Base-by-base conservation (phyloP, 2,329 filamentous ascomycete genomes). In the Tolypocladium tundrense region DNA sequence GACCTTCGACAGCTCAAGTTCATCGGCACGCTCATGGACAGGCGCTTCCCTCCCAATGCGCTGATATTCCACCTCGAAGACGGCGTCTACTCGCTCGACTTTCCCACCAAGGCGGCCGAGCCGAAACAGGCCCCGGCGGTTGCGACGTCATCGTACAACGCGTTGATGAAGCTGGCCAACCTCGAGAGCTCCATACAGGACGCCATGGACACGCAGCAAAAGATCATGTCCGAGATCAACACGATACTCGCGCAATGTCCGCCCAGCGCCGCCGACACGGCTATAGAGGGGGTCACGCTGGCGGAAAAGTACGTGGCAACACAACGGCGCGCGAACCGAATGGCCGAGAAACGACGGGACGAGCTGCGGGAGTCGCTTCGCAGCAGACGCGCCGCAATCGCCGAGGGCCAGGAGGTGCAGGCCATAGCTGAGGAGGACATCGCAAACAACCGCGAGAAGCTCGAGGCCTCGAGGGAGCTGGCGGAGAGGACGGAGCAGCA, bases 171-270 rank as follows among this genome's bases (percentile, higher is more conserved):
- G 60, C 79, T 97, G 13, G 87, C 90, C 7, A 96, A 92, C 59
- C 79, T 97, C 19, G 91, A 96, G 61, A 90, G 88, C 68, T 96
- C 91, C 57, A 90, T 97, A 31, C 91, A 95, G 68, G 93, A 97
- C 71, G 91, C 91, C 1, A 75, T 96, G 11, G 83, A 86, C 1
- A 95, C 90, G 0, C 85, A 88, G 16, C 84, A 88, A 60, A 80
- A 81, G 56, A 78, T 97, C 10, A 85, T 90, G 53, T 74, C 80
- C n/a, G 90, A 96, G 62, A 95, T 97, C 62, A 89, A 89, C 62
- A 69, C 76, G 0, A 72, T 85, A 0, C 69, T 86, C 5, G 69
- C 74, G 0, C 64, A 70, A 0, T 72, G 72, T 4, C 74, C 77
- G 0, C 64, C 70, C 1, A 72, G 80, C 53, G 69, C 72, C 27